phyloP scores from a whole-genome alignment of 164 flowering plant genomes.

The Chimonanthus salicifolius region DNA sequence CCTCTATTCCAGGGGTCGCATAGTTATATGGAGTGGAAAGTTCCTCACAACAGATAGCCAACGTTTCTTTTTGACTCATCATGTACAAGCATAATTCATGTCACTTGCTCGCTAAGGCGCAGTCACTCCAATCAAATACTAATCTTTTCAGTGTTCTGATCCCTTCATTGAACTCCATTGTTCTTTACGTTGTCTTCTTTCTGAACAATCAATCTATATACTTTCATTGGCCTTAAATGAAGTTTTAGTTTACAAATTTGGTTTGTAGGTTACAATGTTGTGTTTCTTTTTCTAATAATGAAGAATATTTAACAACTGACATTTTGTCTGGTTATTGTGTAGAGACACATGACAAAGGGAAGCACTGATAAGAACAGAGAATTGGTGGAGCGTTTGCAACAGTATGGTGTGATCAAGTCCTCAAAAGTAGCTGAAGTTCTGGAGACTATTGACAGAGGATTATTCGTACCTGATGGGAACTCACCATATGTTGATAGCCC shows the following conservation, averaged over 20 bases:
- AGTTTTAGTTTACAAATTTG: not conserved
- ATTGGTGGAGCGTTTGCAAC: constrained; percentile 60
- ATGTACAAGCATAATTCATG: too few species aligned
- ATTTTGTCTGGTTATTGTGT: constrained; percentile 19
- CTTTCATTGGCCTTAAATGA: too few species aligned
- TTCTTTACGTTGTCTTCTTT: too few species aligned
- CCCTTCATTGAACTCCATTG: too few species aligned
- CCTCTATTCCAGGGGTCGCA: too few species aligned
- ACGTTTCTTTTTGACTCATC: too few species aligned
- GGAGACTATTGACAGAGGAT: constrained; percentile 67
- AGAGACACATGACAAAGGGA: constrained; percentile 46
- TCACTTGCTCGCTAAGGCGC: too few species aligned
- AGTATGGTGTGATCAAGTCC: constrained; percentile 59
- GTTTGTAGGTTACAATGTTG: not conserved
- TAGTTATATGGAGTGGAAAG: too few species aligned
- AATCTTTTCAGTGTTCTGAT: too few species aligned
- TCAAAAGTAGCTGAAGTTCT: constrained; percentile 68
- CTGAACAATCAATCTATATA: not conserved
- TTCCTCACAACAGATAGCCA: too few species aligned
- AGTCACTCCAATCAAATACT: too few species aligned
- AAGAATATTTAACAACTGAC: not conserved
- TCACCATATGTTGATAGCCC: constrained; percentile 76
- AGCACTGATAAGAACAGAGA: constrained; percentile 39
- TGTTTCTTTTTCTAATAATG: too few species aligned
- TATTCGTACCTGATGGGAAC: constrained; percentile 66